Percentiles rank a stretch among this genome's conserved stretches.
phyloP scores from a whole-genome alignment of 257 asterid genomes.

The Coffea eugenioides region DNA sequence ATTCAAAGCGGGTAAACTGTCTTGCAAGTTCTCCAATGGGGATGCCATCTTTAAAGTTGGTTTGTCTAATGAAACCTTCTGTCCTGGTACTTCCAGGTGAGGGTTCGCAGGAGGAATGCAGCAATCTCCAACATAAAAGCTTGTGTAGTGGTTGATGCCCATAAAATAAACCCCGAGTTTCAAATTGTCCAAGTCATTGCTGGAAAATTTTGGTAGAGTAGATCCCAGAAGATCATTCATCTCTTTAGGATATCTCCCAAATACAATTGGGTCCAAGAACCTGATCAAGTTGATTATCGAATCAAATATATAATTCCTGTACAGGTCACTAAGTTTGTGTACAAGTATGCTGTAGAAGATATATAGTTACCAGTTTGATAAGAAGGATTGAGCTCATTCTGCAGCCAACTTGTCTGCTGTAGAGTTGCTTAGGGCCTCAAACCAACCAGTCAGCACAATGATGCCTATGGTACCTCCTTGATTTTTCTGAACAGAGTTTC shows the following conservation, averaged over 20 bases:
- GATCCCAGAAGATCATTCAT: conserved; percentile 30
- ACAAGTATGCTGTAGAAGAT: neutral
- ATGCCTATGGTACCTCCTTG: conserved; percentile 27
- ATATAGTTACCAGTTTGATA: conserved; percentile 17
- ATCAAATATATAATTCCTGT: too few relatives aligned
- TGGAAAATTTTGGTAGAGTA: conserved; percentile 26
- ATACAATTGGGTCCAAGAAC: neutral
- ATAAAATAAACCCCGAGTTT: conserved; percentile 29
- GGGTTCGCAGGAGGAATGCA: conserved; percentile 25
- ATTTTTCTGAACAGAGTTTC: conserved; percentile 10
- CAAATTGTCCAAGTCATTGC: conserved; percentile 24
- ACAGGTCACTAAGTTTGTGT: neutral
- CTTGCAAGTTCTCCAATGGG: conserved; percentile 27
- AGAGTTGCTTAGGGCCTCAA: conserved; percentile 30
- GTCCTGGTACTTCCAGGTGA: conserved; percentile 23
- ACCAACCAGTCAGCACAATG: conserved; percentile 26
- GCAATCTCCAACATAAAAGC: conserved; percentile 32
- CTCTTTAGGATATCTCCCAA: conserved; percentile 32
- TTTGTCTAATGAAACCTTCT: conserved; percentile 22
- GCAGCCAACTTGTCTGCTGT: conserved; percentile 27
- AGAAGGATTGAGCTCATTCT: conserved; percentile 29
- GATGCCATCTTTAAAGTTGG: conserved; percentile 14
- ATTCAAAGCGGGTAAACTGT: neutral
- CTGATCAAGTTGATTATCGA: too few relatives aligned
- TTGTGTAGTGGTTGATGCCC: conserved; percentile 31